Conservation (phyloP, 2,329 filamentous ascomycete genomes). For the Delphinella strobiligena region DNA sequence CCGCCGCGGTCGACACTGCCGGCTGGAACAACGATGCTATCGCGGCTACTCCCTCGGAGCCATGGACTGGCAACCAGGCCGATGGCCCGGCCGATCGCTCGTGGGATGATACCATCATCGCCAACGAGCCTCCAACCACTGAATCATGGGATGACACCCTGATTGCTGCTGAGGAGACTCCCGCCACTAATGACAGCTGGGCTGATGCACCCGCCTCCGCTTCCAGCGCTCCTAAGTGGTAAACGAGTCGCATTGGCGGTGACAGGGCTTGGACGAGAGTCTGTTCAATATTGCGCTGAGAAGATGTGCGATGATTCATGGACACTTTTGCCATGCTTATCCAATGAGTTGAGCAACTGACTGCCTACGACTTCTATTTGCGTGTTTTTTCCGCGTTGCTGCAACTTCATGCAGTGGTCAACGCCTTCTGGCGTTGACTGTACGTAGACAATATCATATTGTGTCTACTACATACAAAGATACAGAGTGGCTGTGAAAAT, state of each 20-base stretch:
- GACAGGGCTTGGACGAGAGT: too few relatives aligned
- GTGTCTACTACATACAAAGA: too few relatives aligned
- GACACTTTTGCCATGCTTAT: too few relatives aligned
- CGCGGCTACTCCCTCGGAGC: neutral
- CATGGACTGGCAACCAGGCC: constrained; percentile 1
- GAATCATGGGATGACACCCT: neutral
- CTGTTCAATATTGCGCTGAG: too few relatives aligned
- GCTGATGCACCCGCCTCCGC: constrained; percentile 1
- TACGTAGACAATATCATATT: too few relatives aligned
- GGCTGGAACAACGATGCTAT: neutral
- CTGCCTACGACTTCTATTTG: too few relatives aligned
- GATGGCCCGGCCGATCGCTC: neutral
- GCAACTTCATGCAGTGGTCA: too few relatives aligned
- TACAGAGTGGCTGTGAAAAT: too few relatives aligned
- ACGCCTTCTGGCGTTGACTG: too few relatives aligned
- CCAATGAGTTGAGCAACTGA: too few relatives aligned
- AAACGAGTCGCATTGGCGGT: neutral
- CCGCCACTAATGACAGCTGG: neutral
- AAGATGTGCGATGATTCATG: too few relatives aligned
- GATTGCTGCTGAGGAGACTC: neutral
- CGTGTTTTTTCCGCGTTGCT: too few relatives aligned
- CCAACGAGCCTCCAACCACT: neutral
- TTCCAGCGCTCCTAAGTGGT: neutral
- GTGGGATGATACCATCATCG: neutral
- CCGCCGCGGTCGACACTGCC: neutral